These are phyloP conservation scores for Allantophomopsis cytisporea DNA, from an alignment of 2,329 filamentous ascomycete genomes.

Conservation along the genomic window DNA sequence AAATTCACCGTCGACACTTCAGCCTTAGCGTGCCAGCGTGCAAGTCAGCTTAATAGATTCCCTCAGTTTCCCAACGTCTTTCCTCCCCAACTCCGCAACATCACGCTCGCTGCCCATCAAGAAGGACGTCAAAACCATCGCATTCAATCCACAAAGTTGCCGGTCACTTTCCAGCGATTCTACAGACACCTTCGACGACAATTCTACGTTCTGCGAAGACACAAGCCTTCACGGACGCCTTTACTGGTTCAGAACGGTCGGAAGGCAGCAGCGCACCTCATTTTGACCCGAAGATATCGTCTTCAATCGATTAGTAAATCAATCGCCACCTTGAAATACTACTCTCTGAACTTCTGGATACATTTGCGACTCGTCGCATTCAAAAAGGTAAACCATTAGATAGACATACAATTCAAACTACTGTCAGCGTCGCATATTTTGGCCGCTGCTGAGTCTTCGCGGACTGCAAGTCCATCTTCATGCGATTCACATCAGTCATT, in stretches of 20 bases:
- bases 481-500: too few relatives aligned
- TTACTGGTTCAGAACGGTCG: slow-evolving; percentile 40
- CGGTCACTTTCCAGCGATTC: slow-evolving; percentile 20
- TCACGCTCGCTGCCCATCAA: slow-evolving; percentile 15
- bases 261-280: slow-evolving; percentile 4
- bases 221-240: slow-evolving; percentile 38
- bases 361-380: background rate
- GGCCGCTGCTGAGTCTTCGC: too few relatives aligned
- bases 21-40: too few relatives aligned
- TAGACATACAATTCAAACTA: background rate
- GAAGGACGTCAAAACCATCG: slow-evolving; percentile 18
- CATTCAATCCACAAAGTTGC: slow-evolving; percentile 19
- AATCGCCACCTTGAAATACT: background rate
- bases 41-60: too few relatives aligned
- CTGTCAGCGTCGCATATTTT: too few relatives aligned
- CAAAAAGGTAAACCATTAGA: background rate
- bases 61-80: background rate
- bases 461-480: too few relatives aligned
- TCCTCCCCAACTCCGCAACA: slow-evolving; percentile 6
- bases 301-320: slow-evolving; percentile 5
- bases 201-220: slow-evolving; percentile 23
- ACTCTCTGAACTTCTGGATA: slow-evolving; percentile 5
- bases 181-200: slow-evolving; percentile 20
- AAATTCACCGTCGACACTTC: too few relatives aligned
- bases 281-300: slow-evolving; percentile 6